A percentile compares a stretch with the other conserved stretches of the same genome.
These are phyloP conservation scores for Chalaropsis thielavioides DNA, from an alignment of 2,329 filamentous ascomycete genomes.

Conservation along the genomic window DNA sequence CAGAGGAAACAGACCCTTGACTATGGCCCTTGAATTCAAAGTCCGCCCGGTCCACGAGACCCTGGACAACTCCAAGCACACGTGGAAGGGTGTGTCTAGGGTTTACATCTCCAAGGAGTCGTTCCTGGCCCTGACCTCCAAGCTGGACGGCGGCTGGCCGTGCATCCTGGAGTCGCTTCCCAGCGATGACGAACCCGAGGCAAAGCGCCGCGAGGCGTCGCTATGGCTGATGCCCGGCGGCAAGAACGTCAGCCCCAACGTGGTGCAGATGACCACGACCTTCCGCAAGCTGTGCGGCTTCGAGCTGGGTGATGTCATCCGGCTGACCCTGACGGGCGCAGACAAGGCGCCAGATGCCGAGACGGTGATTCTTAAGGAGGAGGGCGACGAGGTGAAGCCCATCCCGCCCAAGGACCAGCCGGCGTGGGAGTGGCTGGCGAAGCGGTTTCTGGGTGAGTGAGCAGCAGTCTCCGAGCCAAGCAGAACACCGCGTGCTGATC, in stretches of 20 bases:
- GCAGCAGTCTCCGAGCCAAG: too few relatives aligned
- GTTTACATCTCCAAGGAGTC: constrained; percentile 36
- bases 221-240: constrained; percentile 35
- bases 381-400: constrained; percentile 25
- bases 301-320: constrained; percentile 51
- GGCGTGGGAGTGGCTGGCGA: constrained; percentile 28
- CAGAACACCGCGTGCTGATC: neutral
- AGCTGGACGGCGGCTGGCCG: constrained; percentile 29
- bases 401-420: constrained; percentile 21
- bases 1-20: constrained; percentile 9
- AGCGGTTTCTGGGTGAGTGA: constrained; percentile 25
- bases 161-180: constrained; percentile 29
- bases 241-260: constrained; percentile 50
- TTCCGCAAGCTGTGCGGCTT: constrained; percentile 60
- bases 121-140: constrained; percentile 31
- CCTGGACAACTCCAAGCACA: constrained; percentile 30
- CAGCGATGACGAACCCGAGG: constrained; percentile 19
- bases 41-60: constrained; percentile 31
- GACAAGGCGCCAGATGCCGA: constrained; percentile 39
- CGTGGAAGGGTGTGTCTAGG: constrained; percentile 30
- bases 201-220: constrained; percentile 31
- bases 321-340: constrained; percentile 41
- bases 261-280: constrained; percentile 57
- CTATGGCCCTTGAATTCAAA: constrained; percentile 27
- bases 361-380: constrained; percentile 46